phyloP scores from a whole-genome alignment of 2,329 filamentous ascomycete genomes.

The Didymella sp. region DNA sequence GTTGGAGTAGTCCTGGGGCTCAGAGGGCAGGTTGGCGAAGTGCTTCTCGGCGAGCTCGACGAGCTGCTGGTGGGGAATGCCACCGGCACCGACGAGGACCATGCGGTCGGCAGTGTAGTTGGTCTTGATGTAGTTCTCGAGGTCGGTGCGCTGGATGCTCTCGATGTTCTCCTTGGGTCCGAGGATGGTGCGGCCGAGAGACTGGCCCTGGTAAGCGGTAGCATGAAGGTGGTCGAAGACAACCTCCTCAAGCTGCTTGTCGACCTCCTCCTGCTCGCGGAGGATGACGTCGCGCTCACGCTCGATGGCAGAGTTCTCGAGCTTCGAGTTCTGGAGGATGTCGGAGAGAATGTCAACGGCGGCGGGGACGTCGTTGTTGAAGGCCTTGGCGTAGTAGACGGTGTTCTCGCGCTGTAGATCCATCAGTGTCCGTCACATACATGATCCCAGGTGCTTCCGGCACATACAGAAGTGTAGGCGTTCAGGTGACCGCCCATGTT shows the following conservation, averaged over 20 bases:
- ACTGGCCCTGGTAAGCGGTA: constrained; percentile 95
- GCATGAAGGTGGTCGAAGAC: constrained; percentile 99
- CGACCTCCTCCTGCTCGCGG: constrained; percentile 98
- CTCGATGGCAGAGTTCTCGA: constrained; percentile 91
- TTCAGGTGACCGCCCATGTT: constrained; percentile 99
- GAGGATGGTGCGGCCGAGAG: constrained; percentile 95
- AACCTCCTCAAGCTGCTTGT: constrained; percentile 99
- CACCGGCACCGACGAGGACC: constrained; percentile 95
- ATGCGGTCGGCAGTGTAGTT: constrained; percentile 99
- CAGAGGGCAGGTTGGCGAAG: constrained; percentile 80
- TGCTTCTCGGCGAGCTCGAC: constrained; percentile 97
- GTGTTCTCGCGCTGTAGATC: constrained; percentile 88
- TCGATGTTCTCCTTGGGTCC: constrained; percentile 98
- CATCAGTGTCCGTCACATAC: constrained; percentile 34
- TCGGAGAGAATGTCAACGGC: constrained; percentile 98
- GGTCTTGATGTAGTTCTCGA: constrained; percentile 96
- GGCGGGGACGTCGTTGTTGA: constrained; percentile 96
- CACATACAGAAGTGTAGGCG: constrained; percentile 94
- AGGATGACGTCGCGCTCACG: constrained; percentile 98
- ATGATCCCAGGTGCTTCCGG: not conserved
- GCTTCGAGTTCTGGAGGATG: constrained; percentile 99
- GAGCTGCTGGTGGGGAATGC: constrained; percentile 90
- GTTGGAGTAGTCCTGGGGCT: constrained; percentile 76
- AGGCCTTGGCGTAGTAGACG: constrained; percentile 99
- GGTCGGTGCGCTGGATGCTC: constrained; percentile 89